A percentile compares a stretch with the other conserved stretches of the same genome.
Conservation (phyloP, 106 monocot genomes). For the Hemerocallis citrina region DNA sequence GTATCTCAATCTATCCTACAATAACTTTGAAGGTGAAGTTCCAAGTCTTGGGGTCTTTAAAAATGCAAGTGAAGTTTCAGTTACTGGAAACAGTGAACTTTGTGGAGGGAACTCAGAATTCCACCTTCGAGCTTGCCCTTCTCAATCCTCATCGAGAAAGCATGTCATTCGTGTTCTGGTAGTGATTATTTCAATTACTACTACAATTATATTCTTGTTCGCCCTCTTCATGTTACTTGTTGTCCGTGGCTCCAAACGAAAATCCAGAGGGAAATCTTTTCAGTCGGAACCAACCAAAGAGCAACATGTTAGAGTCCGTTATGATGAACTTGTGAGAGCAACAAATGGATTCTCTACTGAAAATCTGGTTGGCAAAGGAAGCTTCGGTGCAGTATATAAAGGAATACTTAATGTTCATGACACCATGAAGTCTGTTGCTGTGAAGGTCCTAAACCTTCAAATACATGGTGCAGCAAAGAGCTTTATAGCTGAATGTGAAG, state of each 20-base stretch:
- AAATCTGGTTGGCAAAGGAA: conserved; percentile 12
- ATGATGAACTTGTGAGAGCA: conserved; percentile 8
- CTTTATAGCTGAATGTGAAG: conserved; percentile 48
- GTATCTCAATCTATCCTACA: conserved; percentile 15
- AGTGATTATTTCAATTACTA: too few species aligned
- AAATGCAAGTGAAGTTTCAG: too few species aligned
- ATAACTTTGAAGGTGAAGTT: too few species aligned
- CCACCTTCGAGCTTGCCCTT: too few species aligned
- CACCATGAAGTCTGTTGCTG: conserved; percentile 7
- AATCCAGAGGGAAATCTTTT: too few species aligned
- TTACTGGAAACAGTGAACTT: conserved; percentile 1
- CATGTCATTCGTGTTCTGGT: too few species aligned
- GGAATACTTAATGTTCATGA: conserved; percentile 6
- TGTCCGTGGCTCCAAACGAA: too few species aligned
- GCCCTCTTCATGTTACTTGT: too few species aligned
- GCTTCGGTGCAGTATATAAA: conserved; percentile 16
- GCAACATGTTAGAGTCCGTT: not conserved
- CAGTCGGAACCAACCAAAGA: not conserved
- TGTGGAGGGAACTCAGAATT: not conserved
- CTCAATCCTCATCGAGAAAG: too few species aligned
- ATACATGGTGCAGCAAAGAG: conserved; percentile 26
- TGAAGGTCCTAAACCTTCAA: conserved; percentile 39
- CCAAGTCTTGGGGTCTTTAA: too few species aligned
- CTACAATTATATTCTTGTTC: too few species aligned
- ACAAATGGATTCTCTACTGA: conserved; percentile 12